Evolutionary conservation across 1,284 basidiomycete species (phyloP), one percentile per base, ranked within the genome.

Genomic region (Tremellales sp.): DNA sequence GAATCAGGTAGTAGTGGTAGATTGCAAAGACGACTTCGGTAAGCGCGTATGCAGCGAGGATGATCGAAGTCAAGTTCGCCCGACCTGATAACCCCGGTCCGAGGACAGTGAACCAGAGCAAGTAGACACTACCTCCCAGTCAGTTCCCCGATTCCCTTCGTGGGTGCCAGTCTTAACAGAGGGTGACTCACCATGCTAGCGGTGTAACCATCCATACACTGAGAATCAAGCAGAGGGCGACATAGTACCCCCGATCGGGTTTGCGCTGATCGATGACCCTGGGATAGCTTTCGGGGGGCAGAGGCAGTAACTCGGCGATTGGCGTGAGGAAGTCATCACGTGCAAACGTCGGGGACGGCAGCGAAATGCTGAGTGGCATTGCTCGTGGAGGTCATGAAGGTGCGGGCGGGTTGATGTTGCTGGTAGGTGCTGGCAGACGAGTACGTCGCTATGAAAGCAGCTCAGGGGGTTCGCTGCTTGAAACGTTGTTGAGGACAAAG

Each of bases 201-300:
- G 87, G 86, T 4, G 82, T 78, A 31, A 83, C 71, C 25, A 80
- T 79, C 83, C 86, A 88, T 46, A 91, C 66, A 11, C 84, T 82
- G n/a, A 81, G 65, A 49, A 90, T 81, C 47, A 82, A 27, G 2
- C 54, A 58, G 23, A 64, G 10, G 2, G 62, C 64, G 25, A 64
- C 42, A 47, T 62, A 68, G 52, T 54, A 72, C 3, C 65, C 65
- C 23, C 36, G 49, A 40, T 53, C 50, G 22, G 60, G 63, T 27
- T 46, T 51, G 11, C 45, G 40, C 11, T 47, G 17, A n/a, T 52
- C 45, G 3, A 59, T 23, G 8, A 46, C 36, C 21, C 54, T 37
- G 2, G 64, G 64, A 40, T 58, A 66, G 31, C 47, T 53, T n/a
- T 64, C 62, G 11, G 57, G 55, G 3, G 60, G 60, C 31, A 66